Conservation (phyloP, 148 eudicot genomes). For the Chenopodium berlandieri region DNA sequence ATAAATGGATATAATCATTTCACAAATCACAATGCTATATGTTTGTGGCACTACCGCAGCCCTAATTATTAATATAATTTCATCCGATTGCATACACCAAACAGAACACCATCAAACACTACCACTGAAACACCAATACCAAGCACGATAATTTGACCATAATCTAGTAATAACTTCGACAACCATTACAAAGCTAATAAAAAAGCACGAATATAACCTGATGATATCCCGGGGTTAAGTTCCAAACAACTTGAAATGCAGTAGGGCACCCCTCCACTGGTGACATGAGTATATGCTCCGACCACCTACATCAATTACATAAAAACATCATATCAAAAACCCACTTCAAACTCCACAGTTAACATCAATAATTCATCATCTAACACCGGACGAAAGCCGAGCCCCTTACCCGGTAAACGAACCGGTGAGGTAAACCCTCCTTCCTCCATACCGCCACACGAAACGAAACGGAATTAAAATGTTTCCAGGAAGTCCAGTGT, state of each 20-base stretch:
- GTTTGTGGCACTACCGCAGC: not conserved
- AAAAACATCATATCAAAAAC: not conserved
- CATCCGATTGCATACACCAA: not conserved
- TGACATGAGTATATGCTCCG: conserved; percentile 56
- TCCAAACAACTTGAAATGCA: conserved; percentile 56
- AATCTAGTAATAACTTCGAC: not conserved
- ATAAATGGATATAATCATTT: not conserved
- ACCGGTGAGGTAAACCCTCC: conserved; percentile 46
- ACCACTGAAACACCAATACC: not conserved
- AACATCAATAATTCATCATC: not conserved
- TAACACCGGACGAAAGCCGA: not conserved
- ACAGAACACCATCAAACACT: not conserved
- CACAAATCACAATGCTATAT: not conserved
- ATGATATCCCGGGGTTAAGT: conserved; percentile 61
- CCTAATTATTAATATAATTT: not conserved
- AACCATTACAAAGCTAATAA: not conserved
- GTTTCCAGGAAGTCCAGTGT: conserved; percentile 23
- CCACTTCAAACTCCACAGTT: not conserved
- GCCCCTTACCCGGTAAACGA: conserved; percentile 44
- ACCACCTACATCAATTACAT: conserved; percentile 43
- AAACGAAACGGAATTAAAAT: conserved; percentile 29
- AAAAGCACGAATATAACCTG: conserved; percentile 37
- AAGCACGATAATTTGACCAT: not conserved
- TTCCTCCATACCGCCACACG: conserved; percentile 45
- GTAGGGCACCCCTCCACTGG: conserved; percentile 73